Conservation (phyloP, 805 yeast genomes). For the Blastobotrys attinorum region DNA sequence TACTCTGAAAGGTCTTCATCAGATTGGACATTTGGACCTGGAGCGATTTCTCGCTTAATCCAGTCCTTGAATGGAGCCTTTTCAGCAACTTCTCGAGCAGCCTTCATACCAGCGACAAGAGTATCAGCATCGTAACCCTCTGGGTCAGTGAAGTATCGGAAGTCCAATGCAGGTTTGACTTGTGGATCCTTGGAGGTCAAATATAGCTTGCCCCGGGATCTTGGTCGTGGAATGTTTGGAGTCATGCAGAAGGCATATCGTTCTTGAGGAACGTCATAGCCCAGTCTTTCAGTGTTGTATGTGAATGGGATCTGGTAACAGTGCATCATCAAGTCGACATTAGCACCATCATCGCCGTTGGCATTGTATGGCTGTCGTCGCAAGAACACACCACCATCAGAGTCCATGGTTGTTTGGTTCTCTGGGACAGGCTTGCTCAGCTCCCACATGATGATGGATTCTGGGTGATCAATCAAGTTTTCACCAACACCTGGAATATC, state of each 20-base stretch:
- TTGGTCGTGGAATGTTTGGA: conserved; percentile 3
- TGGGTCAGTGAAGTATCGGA: conserved; percentile 2
- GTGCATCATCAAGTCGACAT: conserved; percentile 3
- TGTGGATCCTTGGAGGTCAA: background rate
- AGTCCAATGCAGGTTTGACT: conserved; percentile 1
- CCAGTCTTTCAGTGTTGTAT: conserved; percentile 1
- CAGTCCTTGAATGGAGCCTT: conserved; percentile 2
- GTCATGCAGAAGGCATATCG: conserved; percentile 3
- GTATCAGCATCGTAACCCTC: conserved; percentile 3
- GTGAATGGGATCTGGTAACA: conserved; percentile 3
- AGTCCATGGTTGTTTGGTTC: conserved; percentile 3
- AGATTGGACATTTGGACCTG: conserved; percentile 1
- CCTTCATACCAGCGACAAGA: conserved; percentile 1
- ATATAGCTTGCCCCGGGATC: conserved; percentile 1
- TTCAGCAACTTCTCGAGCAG: conserved; percentile 1
- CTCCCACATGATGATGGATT: conserved; percentile 12
- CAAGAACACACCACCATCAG: conserved; percentile 2
- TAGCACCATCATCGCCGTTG: conserved; percentile 2
- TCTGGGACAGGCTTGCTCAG: conserved; percentile 1
- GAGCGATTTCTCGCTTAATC: conserved; percentile 2
- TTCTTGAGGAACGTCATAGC: background rate
- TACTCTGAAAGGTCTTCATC: conserved; percentile 1
- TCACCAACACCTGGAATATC: conserved; percentile 29
- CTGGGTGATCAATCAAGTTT: conserved; percentile 30
- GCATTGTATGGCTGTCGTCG: conserved; percentile 1